Evolutionary conservation across 495 filamentous ascomycete species (phyloP), one percentile per base, ranked within the genome.

Genomic region (Tuber melanosporum): DNA sequence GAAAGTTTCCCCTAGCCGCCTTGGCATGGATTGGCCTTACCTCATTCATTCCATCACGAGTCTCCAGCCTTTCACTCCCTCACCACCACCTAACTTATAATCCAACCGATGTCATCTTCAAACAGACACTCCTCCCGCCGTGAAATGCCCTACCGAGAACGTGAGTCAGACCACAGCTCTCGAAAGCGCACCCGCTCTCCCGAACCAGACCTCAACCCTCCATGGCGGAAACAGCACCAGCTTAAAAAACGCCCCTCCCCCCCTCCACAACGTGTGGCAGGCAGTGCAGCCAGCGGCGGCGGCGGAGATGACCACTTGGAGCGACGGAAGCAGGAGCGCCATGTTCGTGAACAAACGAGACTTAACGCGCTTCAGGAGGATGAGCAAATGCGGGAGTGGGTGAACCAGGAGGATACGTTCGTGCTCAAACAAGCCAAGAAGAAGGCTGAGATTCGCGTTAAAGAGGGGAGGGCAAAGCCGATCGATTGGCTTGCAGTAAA

Each of bases 351-450:
- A 49, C 81, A 84, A 73, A 83, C 87, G 43, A 88, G 87, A 12
- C 85, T 89, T 46, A 91, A 91, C 77, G 86, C 89, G 74, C 85
- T 89, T 6, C 88, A 91, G 79, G 90, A 91, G 82, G 92, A 93
- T 74, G 91, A 94, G 83, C 93, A 93, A 79, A 92, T 89, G 79
- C 88, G 91, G 57, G 87, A 91, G 80, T 99, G 96, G 89, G 91
- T 99, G 39, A 91, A 94, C 73, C 92, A 95, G 83, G 95, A 99
- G 84, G 95, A 98, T 85, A 89, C 91, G 73, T 99, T 99, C 82
- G 95, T 99, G 36, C 87, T 99, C 78, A 94, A 94, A 84, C 95
- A 99, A 84, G 92, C 95, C 42, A 98, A 98, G 86, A 98, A 96
- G 87, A 98, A 98, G 87, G 95, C 95, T 52, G 93, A 94, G 81